Conservation (phyloP, 768 basidiomycete genomes). For the Asterophora lycoperdoides region DNA sequence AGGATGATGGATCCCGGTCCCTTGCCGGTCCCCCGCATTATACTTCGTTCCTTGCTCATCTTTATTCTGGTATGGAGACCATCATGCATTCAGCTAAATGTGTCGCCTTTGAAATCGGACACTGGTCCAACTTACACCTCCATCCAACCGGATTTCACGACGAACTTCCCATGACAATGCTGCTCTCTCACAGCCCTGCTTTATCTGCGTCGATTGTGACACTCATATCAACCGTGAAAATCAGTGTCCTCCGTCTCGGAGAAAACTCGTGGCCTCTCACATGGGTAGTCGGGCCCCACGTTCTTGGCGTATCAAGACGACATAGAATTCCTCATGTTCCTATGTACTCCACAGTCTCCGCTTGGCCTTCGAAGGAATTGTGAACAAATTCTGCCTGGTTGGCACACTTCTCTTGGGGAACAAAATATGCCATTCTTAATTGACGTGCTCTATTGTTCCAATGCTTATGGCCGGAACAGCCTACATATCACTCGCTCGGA, state of each 20-base stretch:
- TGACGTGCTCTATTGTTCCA: neutral
- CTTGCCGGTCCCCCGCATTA: too few relatives aligned
- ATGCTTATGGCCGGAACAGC: neutral
- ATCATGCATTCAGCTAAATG: too few relatives aligned
- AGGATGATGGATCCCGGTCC: too few relatives aligned
- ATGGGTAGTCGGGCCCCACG: neutral
- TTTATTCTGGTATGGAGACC: too few relatives aligned
- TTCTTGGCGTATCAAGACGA: too few relatives aligned
- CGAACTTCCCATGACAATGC: neutral
- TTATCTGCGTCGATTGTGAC: neutral
- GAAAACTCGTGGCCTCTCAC: constrained; percentile 2
- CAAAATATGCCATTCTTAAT: neutral
- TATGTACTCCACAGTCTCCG: too few relatives aligned
- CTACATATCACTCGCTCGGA: neutral
- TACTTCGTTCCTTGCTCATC: too few relatives aligned
- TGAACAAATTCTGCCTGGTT: too few relatives aligned
- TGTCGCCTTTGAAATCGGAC: too few relatives aligned
- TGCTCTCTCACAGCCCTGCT: neutral
- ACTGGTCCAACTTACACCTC: neutral
- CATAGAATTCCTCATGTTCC: too few relatives aligned
- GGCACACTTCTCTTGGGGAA: too few relatives aligned
- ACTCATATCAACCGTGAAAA: neutral
- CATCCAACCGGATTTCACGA: neutral
- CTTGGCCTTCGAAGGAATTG: too few relatives aligned
- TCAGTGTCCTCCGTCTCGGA: neutral